Evolutionary conservation across 306 rosid genomes (phyloP).

Genomic region (Cicer pinnatifidum): DNA sequence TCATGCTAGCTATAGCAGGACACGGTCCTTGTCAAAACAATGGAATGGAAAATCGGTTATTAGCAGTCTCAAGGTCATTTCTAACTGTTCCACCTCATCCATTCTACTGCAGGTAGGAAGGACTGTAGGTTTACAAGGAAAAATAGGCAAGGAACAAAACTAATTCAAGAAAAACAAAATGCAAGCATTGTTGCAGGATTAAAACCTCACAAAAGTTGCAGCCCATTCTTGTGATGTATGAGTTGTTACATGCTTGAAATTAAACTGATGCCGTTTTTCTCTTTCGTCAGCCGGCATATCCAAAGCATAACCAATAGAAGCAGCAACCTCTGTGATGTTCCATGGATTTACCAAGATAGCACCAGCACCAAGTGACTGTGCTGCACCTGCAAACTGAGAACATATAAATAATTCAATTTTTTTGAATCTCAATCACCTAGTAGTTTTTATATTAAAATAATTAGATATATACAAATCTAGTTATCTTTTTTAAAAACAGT

Average conservation of each 20-base stretch:
- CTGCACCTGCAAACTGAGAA: constrained; percentile 96
- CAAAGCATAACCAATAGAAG: constrained; percentile 89
- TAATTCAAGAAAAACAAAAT: constrained; percentile 29
- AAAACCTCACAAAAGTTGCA: constrained; percentile 92
- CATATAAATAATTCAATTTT: constrained; percentile 40
- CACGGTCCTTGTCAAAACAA: not conserved
- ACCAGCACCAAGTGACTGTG: constrained; percentile 98
- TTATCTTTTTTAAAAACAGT: not conserved
- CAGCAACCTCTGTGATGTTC: constrained; percentile 91
- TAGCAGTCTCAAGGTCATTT: no score
- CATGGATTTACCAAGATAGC: constrained; percentile 96
- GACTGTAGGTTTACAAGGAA: not conserved
- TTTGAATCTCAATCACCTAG: constrained; percentile 32
- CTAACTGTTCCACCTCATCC: no score
- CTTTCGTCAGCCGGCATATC: constrained; percentile 93
- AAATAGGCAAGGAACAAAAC: constrained; percentile 6
- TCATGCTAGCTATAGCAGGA: not conserved
- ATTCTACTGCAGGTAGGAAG: no score
- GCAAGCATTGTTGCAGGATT: constrained; percentile 33
- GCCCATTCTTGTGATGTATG: constrained; percentile 99
- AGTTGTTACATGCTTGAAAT: constrained; percentile 90
- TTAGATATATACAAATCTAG: not conserved
- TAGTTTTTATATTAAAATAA: constrained; percentile 9
- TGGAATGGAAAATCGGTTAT: not conserved
- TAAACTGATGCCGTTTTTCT: constrained; percentile 89